Base-by-base conservation (phyloP, 2,329 filamentous ascomycete species). In the Dendrostoma leiphaemia region DNA sequence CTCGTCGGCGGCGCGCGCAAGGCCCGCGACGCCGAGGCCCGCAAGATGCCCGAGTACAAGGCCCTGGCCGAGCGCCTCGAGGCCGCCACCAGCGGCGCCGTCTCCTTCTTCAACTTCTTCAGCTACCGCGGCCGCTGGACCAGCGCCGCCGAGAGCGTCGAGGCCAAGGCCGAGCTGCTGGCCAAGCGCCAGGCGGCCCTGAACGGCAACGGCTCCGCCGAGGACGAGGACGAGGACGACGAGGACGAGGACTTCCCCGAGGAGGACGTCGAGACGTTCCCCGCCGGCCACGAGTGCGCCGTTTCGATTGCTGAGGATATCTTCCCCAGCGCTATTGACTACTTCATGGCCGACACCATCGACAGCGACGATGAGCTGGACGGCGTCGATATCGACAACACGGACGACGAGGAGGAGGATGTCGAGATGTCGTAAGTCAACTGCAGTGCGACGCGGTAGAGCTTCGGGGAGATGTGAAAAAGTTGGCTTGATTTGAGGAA, bases 61-160 rank as follows among this genome's bases (percentile, higher is more conserved):
- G 71, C 74, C 40, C 68, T 88, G 51, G 72, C 75, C 38, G 70
- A 76, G 63, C 77, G 79, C 70, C 72, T 83, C 28, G 78, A 80
- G 53, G 65, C 44, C 8, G 43, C 43, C 41, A 44, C 43, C 37
- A 23, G 19, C 41, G 51, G 55, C 60, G 76, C 77, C 9, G 63
- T 78, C 34, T 84, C 80, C 69, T 89, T 90, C 75, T 90, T 90
- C 67, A 81, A 82, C 48, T 87, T 85, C 77, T 90, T 90, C 67
- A 84, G 80, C 12, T 90, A 83, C 69, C 80, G 72, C 61, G 84
- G 76, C 60, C 71, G 79, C 51, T 82, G 79, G 63, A 75, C 88
- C 57, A 80, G 75, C 43, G 82, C 81, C 1, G 82, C 85, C 63
- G 82, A 88, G 72, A 82, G 78, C 38, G 74, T 71, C 61, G 72